phyloP scores from a whole-genome alignment of 179 eudicot genomes.

The Pouteria campechiana region DNA sequence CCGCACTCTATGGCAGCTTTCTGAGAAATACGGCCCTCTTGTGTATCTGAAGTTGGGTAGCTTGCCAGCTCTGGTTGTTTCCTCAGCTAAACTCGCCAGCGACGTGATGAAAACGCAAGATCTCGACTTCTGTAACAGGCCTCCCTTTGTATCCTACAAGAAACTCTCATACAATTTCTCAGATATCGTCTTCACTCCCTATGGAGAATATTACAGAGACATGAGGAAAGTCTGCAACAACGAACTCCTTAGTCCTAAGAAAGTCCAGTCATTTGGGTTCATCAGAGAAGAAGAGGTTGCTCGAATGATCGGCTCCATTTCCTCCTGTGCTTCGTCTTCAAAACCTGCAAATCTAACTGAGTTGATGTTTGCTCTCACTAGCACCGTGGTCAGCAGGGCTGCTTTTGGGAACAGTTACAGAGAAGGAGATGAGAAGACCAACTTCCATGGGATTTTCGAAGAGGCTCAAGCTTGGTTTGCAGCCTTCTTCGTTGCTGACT shows the following conservation, averaged over 20 bases:
- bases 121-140: too few species aligned
- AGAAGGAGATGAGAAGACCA: conserved; percentile 5
- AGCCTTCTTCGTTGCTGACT: conserved; percentile 5
- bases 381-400: neutral
- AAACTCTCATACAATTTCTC: neutral
- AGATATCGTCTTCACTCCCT: conserved; percentile 1
- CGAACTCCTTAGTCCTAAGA: conserved; percentile 1
- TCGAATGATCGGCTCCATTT: neutral
- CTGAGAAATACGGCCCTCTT: neutral
- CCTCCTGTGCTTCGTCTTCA: neutral
- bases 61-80: too few species aligned
- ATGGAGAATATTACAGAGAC: conserved; percentile 4
- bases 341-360: neutral
- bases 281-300: conserved; percentile 4
- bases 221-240: conserved; percentile 1
- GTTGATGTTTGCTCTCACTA: neutral
- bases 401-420: neutral
- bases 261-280: conserved; percentile 2
- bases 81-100: too few species aligned
- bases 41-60: neutral
- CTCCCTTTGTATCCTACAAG: too few species aligned
- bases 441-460: neutral
- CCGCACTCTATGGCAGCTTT: neutral
- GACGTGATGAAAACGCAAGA: too few species aligned
- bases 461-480: conserved; percentile 12